phyloP scores from a whole-genome alignment of 768 basidiomycete genomes.

The Cyclocybe cylindracea region DNA sequence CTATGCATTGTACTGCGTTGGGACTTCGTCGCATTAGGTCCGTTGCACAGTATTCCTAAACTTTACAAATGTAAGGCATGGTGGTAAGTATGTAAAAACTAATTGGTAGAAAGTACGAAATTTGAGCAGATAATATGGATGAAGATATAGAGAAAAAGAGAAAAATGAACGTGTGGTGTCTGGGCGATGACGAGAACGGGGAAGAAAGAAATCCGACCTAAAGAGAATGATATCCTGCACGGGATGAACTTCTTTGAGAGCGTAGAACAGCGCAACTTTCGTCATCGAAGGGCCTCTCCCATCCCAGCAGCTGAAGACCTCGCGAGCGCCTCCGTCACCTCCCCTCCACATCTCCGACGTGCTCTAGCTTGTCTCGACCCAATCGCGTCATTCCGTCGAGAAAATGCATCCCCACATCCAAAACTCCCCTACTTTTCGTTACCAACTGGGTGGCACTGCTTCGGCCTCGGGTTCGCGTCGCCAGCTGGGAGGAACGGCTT shows the following conservation, averaged over 20 bases:
- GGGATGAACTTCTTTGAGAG: neutral
- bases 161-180: neutral
- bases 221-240: constrained; percentile 1
- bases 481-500: neutral
- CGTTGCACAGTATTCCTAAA: too few species aligned
- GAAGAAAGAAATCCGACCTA: neutral
- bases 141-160: neutral
- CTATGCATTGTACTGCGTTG: too few species aligned
- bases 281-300: neutral
- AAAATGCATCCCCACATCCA: too few species aligned
- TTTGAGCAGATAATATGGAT: neutral
- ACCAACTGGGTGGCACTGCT: neutral
- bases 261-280: neutral
- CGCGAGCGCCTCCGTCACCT: too few species aligned
- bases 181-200: neutral
- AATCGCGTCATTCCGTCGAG: too few species aligned
- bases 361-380: too few species aligned
- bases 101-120: neutral
- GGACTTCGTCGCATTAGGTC: too few species aligned
- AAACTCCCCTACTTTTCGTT: neutral
- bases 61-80: neutral
- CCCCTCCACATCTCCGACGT: too few species aligned
- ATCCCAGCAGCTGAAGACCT: too few species aligned
- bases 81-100: neutral
- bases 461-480: constrained; percentile 1